Evolutionary conservation across 2,329 filamentous ascomycete species (phyloP), one percentile per base, ranked within the genome.

Genomic region (Fusarium veterinarium): DNA sequence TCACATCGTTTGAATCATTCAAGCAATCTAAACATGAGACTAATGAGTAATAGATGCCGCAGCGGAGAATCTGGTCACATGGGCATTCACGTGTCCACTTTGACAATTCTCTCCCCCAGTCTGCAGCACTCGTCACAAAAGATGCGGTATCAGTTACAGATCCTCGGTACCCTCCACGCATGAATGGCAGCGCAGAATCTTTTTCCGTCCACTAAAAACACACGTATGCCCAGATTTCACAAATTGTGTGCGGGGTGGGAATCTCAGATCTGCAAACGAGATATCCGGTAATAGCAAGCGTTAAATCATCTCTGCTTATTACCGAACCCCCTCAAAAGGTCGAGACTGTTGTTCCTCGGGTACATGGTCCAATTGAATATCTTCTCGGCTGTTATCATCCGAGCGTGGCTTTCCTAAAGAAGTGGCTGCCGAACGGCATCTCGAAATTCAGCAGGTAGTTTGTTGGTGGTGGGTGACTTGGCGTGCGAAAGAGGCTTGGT

Each of bases 241-340:
- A 30, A 44, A 56, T 44, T 56, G 60, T 30, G 25, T 28, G 48
- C 37, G 46, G 53, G 55, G 46, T 35, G 49, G 37, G 25, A 58
- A 73, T 73, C 57, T 73, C 51, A 55, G 71, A 73, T 72, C 71
- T 64, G 38, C 52, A 60, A 30, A 67, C 46, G 35, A 68, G 67
- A 71, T 71, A 48, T n/a, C 58, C 63, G 71, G 71, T 25, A 38
- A 64, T 65, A 60, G 33, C 40, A 64, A 45, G 67, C 5, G 6
- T 37, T 23, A 16, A 12, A 20, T 4, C 44, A 13, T 8, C 4
- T 19, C 37, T 58, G 30, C 31, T 19, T 64, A 35, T 49, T 49
- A 8, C 58, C 46, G 30, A 52, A n/a, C 11, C 44, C 38, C 40
- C 46, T 25, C 31, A 31, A 48, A 62, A 19, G 14, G 40, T 52